Conservation (phyloP, 2,329 filamentous ascomycete genomes). For the Paracoccidioides brasiliensis region DNA sequence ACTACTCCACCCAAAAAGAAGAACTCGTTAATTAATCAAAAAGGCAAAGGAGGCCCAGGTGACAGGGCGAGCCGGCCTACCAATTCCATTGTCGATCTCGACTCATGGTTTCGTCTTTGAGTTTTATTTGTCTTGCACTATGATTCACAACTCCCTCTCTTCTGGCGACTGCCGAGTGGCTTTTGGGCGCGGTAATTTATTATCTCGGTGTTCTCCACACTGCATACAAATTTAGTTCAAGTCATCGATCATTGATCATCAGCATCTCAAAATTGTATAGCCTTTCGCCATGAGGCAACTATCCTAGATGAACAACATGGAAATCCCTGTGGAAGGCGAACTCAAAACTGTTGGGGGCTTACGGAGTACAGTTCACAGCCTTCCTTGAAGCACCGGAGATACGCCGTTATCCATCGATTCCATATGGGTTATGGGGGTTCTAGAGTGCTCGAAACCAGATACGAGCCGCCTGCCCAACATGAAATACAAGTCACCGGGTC, state of each 20-base stretch:
- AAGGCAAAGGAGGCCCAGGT: background rate
- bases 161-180: no score
- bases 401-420: background rate
- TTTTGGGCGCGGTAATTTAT: background rate
- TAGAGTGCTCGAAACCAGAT: background rate
- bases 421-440: background rate
- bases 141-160: background rate
- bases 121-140: background rate
- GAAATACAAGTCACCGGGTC: background rate
- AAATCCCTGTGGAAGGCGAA: no score
- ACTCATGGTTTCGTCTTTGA: background rate
- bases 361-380: no score
- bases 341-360: no score
- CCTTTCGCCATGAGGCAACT: background rate
- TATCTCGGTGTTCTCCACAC: background rate
- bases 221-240: no score
- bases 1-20: background rate
- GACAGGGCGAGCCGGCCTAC: background rate
- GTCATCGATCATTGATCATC: background rate
- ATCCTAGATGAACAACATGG: no score
- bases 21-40: background rate
- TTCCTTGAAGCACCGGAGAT: background rate
- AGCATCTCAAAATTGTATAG: background rate
- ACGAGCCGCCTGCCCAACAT: background rate
- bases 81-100: background rate